Conservation (phyloP, 208 protist genomes). For the Leishmania turanica region DNA sequence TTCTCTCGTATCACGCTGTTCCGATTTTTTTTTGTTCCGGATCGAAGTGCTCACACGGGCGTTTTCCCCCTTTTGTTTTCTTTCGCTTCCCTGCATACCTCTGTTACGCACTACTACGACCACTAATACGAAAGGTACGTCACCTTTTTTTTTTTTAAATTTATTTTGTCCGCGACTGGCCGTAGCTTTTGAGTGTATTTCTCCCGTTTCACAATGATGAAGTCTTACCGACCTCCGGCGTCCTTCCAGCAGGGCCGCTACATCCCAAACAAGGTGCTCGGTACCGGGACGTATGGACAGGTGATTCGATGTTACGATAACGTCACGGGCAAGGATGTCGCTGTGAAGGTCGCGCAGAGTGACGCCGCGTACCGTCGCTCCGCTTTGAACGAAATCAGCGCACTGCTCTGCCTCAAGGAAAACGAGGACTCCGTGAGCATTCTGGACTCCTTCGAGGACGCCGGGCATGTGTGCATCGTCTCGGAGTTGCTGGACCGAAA, state of each 20-base stretch:
- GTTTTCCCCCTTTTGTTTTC: not conserved
- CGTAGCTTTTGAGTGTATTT: not conserved
- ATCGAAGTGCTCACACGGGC: not conserved
- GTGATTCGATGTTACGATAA: constrained; percentile 91
- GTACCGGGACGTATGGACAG: constrained; percentile 93
- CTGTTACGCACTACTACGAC: not conserved
- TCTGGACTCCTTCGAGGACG: constrained; percentile 79
- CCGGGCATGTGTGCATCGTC: constrained; percentile 84
- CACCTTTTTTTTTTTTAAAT: too few species aligned
- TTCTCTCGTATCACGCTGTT: not conserved
- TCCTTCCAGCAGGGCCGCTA: constrained; percentile 69
- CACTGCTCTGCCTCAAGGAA: constrained; percentile 48
- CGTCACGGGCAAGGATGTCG: constrained; percentile 65
- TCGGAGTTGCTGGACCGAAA: constrained; percentile 79
- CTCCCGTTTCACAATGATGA: constrained; percentile 34
- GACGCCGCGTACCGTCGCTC: constrained; percentile 82
- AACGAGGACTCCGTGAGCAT: constrained; percentile 53
- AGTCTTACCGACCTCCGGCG: constrained; percentile 45
- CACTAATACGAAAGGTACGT: not conserved
- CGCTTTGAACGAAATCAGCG: constrained; percentile 82
- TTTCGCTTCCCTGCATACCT: constrained; percentile 3
- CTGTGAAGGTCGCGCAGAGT: constrained; percentile 85
- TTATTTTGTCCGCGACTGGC: not conserved
- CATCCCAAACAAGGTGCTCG: constrained; percentile 71
- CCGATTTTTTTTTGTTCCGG: not conserved